Evolutionary conservation across 2,329 filamentous ascomycete species (phyloP), one percentile per base, ranked within the genome.

Genomic region (Acrocalymma vagum): DNA sequence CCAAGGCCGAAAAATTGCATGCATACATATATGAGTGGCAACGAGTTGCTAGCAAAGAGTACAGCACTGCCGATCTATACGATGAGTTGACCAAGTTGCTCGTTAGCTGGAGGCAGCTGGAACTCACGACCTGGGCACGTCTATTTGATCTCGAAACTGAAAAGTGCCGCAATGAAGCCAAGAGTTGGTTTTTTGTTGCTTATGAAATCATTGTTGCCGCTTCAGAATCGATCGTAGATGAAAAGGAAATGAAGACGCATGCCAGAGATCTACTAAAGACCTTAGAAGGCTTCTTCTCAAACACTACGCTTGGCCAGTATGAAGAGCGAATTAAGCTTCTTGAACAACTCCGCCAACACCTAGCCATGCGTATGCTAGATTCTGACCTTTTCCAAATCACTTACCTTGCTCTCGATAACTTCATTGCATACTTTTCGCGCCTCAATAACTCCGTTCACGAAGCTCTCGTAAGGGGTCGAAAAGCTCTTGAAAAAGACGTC

Each of bases 151-250:
- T 88, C 66, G 94, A 99, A 68, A 79, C 84, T 24, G 78, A 82
- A 37, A 90, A 87, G 58, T 91, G 86, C 56, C 77, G 85, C 15
- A 81, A 89, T 32, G 86, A 90, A 60, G 91, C 93, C 3, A 86
- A 85, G 57, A 86, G 87, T 11, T 99, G 94, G 94, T 99, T 92
- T 86, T 99, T 96, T 58, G 81, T 97, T 45, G 91, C 93, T 1
- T 99, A 96, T 60, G 90, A 97, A 69, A 90, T 87, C 4, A 83
- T 95, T 27, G 81, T 99, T 54, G 86, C 85, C 3, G 86, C 85
- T 8, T 87, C 92, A 0, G 76, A 89, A 38, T 80, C 82, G 14
- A 78, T 93, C 45, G 74, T 64, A 2, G 77, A 80, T 16, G 78
- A 76, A 1, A 71, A 80, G 15, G 80, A 85, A 30, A 71, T 95